Evolutionary conservation across 2,329 filamentous ascomycete genomes (phyloP), one percentile per base, ranked within the genome.

Genomic region (Penicillium sp.): DNA sequence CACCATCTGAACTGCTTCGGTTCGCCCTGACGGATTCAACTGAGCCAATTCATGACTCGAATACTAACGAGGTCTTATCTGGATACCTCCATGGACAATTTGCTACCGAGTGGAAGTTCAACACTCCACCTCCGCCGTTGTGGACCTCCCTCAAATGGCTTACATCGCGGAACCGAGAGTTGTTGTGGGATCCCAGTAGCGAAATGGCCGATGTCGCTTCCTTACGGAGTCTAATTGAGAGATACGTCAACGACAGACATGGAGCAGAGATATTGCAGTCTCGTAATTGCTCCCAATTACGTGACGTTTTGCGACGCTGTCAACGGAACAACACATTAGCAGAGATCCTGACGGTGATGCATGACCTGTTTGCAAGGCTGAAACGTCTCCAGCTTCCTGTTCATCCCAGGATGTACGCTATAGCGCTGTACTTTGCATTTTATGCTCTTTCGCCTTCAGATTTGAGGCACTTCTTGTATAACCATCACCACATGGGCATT

Each of bases 381-480:
- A 48, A 62, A 16, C 61, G 49, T 21, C 46, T 70, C 10, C 34
- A 52, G 4, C 53, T 61, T 3, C 39, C 40, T 13, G 32, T 67
- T 6, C 54, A 47, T 3, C 39, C 45, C 15, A 16, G 52, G 2
- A 25, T 68, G 7, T 62, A 57, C 48, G 35, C 60, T 37, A 40
- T 69, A 34, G 70, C 68, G 0, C 68, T 75, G 50, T 57, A 56
- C 23, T 70, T 70, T 58, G 68, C 73, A 16, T 65, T 61, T 18
- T 58, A 66, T n/a, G 58, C 61, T 32, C 64, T 72, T 35, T 70
- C 66, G 8, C 42, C 60, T n/a, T 47, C 63, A 6, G 66, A 69
- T 37, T 55, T 76, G 6, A 55, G 61, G 25, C 55, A 62, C 18
- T 68, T 72, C 51, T 32, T 73, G 35, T 23, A 56, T 15, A 51